Evolutionary conservation across 805 yeast species (phyloP).

Genomic region (Diddensiella santjacobensis): DNA sequence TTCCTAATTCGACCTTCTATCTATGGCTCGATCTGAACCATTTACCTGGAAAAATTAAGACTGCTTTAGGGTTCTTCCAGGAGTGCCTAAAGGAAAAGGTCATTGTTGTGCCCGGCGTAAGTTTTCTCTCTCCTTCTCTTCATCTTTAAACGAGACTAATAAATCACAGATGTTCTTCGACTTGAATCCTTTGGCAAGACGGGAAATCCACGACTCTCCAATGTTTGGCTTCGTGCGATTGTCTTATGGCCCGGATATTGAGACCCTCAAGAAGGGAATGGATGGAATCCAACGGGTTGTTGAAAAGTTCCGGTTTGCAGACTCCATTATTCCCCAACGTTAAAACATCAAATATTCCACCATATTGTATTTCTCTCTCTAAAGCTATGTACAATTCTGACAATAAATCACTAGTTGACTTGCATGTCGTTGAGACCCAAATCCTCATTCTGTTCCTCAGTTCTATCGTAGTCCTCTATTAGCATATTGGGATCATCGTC

Average conservation of each 20-base stretch:
- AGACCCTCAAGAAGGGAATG: constrained; percentile 51
- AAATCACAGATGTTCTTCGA: constrained; percentile 46
- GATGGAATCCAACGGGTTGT: constrained; percentile 53
- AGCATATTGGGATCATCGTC: constrained; percentile 96
- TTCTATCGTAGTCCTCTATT: constrained; percentile 86
- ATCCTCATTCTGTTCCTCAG: constrained; percentile 84
- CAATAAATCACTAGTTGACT: constrained; percentile 21
- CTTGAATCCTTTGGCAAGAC: constrained; percentile 49
- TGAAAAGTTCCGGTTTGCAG: constrained; percentile 8
- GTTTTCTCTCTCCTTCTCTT: background rate
- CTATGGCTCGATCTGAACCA: constrained; percentile 55
- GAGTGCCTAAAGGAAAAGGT: constrained; percentile 58
- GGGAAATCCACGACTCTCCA: constrained; percentile 50
- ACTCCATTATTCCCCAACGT: background rate
- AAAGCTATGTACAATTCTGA: background rate
- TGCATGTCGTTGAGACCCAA: constrained; percentile 62
- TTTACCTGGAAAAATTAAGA: constrained; percentile 52
- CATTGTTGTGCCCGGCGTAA: constrained; percentile 53
- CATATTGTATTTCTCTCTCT: background rate
- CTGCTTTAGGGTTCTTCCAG: constrained; percentile 60
- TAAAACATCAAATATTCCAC: background rate
- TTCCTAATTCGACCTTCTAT: constrained; percentile 57
- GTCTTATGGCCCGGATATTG: constrained; percentile 57
- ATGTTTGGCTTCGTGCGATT: constrained; percentile 58
- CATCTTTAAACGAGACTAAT: background rate